phyloP scores from a whole-genome alignment of 1,284 basidiomycete species.

The Pseudozyma hubeiensis region DNA sequence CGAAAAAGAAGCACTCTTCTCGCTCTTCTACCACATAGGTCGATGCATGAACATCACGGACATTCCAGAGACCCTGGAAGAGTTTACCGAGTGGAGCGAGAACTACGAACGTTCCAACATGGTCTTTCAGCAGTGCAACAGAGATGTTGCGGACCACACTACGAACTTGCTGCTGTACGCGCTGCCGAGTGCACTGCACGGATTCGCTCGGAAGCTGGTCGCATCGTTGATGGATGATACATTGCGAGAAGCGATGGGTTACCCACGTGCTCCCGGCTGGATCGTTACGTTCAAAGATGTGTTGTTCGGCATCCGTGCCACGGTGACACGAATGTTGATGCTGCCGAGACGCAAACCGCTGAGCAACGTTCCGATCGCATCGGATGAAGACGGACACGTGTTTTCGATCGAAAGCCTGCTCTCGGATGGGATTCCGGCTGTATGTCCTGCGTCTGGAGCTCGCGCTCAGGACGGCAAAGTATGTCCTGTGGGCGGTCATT shows the following conservation, averaged over 20 bases:
- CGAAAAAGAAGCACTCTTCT: slow-evolving; percentile 50
- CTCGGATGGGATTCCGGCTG: slow-evolving; percentile 23
- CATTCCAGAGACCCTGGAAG: slow-evolving; percentile 37
- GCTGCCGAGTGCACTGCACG: slow-evolving; percentile 18
- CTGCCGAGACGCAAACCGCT: slow-evolving; percentile 26
- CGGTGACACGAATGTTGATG: slow-evolving; percentile 15
- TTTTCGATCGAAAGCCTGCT: slow-evolving; percentile 35
- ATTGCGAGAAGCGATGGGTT: slow-evolving; percentile 36
- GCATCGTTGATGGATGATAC: slow-evolving; percentile 40
- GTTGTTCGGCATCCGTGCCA: slow-evolving; percentile 8
- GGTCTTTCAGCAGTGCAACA: slow-evolving; percentile 33
- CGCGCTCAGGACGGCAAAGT: slow-evolving; percentile 32
- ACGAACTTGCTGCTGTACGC: slow-evolving; percentile 35
- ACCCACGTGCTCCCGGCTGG: slow-evolving; percentile 17
- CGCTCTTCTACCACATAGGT: slow-evolving; percentile 45
- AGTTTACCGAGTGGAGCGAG: slow-evolving; percentile 30
- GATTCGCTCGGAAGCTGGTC: slow-evolving; percentile 28
- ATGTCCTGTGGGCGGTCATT: slow-evolving; percentile 46
- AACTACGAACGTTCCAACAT: slow-evolving; percentile 41
- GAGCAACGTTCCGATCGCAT: slow-evolving; percentile 26
- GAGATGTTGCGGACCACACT: slow-evolving; percentile 45
- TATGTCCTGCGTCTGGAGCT: slow-evolving; percentile 47
- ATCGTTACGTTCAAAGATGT: slow-evolving; percentile 23
- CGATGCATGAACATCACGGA: slow-evolving; percentile 44
- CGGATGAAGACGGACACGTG: slow-evolving; percentile 20